Evolutionary conservation across 2,329 filamentous ascomycete species (phyloP), one percentile per base, ranked within the genome.

Genomic region (Hypoxylon sp.): DNA sequence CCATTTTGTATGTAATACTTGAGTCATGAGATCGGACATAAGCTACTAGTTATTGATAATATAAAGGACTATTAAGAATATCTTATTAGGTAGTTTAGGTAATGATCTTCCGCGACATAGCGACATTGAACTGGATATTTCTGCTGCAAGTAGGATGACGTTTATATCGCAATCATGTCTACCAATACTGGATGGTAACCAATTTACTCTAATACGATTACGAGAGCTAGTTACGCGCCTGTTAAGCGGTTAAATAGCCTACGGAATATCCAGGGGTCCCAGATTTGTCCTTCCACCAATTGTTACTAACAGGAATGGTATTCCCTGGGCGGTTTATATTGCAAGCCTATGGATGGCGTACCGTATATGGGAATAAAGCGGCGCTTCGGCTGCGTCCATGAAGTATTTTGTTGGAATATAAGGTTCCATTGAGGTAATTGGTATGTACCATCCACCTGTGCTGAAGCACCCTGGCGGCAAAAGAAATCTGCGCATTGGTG

Each of bases 241-340:
- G 31, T 35, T 35, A 8, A 48, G 31, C 55, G 55, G 55, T 33
- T 65, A 65, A 65, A 51, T 60, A 24, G 51, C 42, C n/a, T 19
- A 6, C 37, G 51, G 44, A 26, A 8, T 55, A 24, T 59, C 24
- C 17, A 57, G 50, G 47, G 26, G 24, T 14, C 31, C 11, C n/a
- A 3, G 22, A 19, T 22, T 48, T 31, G 47, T 33, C 29, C 26
- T 46, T 47, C 53, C 35, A 22, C 39, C 22, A 55, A 55, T 8
- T 24, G 5, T 55, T 33, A 35, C 39, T 29, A 47, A 33, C 46
- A 48, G 29, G 46, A 48, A 48, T 19, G 14, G 44, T 3, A 33
- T 22, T n/a, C 13, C 19, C 17, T n/a, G 10, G 6, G 10, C 24
- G 31, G 17, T 48, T 19, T 44, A 44, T 14, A 37, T 44, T 19